A percentile compares a stretch with the other conserved stretches of the same genome.
Evolutionary conservation across 2,329 filamentous ascomycete species (phyloP).

Genomic region (Coniella vitis): DNA sequence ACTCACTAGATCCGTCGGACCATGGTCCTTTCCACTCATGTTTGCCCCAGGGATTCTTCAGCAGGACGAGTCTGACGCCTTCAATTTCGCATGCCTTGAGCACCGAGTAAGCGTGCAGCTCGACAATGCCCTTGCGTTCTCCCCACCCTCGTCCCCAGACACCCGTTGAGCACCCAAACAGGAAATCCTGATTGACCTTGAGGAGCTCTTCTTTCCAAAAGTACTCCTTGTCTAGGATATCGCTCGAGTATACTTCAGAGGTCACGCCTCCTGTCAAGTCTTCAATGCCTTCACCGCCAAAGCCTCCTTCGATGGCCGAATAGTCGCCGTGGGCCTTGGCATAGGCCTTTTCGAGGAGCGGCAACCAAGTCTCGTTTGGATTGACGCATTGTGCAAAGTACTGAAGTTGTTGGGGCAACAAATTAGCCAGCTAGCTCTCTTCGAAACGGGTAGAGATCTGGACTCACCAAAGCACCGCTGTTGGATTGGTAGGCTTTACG

Average conservation of each 20-base stretch:
- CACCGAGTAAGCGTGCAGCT: constrained; percentile 54
- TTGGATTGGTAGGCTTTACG: constrained; percentile 59
- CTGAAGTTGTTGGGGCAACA: not conserved
- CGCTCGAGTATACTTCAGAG: constrained; percentile 59
- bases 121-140: constrained; percentile 50
- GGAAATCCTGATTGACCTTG: constrained; percentile 73
- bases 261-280: constrained; percentile 64
- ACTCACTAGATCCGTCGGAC: constrained; percentile 25
- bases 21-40: constrained; percentile 56
- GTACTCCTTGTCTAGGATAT: constrained; percentile 69
- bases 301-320: constrained; percentile 63
- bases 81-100: constrained; percentile 46
- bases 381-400: constrained; percentile 66
- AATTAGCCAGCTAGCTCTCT: not conserved
- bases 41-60: constrained; percentile 54
- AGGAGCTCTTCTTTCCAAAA: constrained; percentile 81
- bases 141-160: constrained; percentile 57
- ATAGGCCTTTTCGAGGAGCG: constrained; percentile 66
- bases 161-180: constrained; percentile 65
- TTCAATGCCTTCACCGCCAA: constrained; percentile 38
- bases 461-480: constrained; percentile 47
- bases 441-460: no score
- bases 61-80: constrained; percentile 44
- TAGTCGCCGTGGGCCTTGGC: constrained; percentile 73
- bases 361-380: constrained; percentile 66